A percentile compares a stretch with the other conserved stretches of the same genome.
phyloP scores from a whole-genome alignment of 1,284 basidiomycete genomes.

The Crepidotus sp. region DNA sequence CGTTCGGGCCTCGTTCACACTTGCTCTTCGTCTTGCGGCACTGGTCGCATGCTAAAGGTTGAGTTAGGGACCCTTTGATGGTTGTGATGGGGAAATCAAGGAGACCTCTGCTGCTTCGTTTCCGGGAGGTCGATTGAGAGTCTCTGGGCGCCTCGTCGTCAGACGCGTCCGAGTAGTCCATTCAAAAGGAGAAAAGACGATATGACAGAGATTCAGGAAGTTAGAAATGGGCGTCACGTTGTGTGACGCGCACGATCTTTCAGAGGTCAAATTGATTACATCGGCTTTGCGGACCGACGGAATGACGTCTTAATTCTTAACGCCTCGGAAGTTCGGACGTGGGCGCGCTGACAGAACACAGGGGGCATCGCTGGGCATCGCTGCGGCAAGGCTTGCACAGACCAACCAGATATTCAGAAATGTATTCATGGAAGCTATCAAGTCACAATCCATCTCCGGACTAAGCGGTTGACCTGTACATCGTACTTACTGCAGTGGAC shows the following conservation, averaged over 20 bases:
- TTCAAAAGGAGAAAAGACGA: not conserved
- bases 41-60: slow-evolving; percentile 62
- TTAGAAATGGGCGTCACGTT: not conserved
- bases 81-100: slow-evolving; percentile 1
- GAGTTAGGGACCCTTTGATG: slow-evolving; percentile 11
- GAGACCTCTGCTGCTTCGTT: slow-evolving; percentile 63
- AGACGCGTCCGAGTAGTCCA: slow-evolving; percentile 49
- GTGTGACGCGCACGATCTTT: no score
- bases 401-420: not conserved
- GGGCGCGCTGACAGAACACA: no score
- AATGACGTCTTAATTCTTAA: no score
- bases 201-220: not conserved
- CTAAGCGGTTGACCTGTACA: not conserved
- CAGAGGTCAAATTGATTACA: no score
- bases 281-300: no score
- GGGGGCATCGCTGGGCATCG: no score
- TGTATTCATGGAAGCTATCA: not conserved
- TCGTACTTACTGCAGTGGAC: slow-evolving; percentile 66
- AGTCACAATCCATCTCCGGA: not conserved
- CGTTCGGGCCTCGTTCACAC: slow-evolving; percentile 56
- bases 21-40: slow-evolving; percentile 83
- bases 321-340: no score
- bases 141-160: slow-evolving; percentile 45
- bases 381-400: no score
- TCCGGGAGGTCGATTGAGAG: slow-evolving; percentile 33